These are phyloP conservation scores for Xanthoconium purpureum DNA, from an alignment of 768 basidiomycete species.

Conservation along the genomic window DNA sequence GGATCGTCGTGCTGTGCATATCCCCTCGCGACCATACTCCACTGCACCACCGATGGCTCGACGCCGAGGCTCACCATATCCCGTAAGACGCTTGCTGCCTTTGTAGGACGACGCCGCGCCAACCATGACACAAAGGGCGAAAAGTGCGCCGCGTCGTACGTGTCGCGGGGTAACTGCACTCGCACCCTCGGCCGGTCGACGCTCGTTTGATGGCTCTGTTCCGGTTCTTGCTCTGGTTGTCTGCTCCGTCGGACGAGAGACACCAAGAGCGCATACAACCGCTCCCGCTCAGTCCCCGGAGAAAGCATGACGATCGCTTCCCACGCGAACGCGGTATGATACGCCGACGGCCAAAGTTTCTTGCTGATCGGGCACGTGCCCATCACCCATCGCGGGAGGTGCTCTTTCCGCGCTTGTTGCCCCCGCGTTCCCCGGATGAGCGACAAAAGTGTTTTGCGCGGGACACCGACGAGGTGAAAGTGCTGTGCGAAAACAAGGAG, in stretches of 20 bases:
- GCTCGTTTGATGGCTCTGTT: background rate
- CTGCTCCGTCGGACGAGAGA: constrained; percentile 13
- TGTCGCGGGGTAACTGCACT: constrained; percentile 21
- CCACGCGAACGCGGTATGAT: constrained; percentile 38
- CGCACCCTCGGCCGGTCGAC: background rate
- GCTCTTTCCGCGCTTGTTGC: background rate
- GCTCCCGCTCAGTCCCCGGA: constrained; percentile 23
- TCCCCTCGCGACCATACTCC: constrained; percentile 46
- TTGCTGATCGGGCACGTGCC: background rate
- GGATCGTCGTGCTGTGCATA: constrained; percentile 43
- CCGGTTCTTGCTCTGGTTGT: background rate
- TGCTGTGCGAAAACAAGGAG: constrained; percentile 47
- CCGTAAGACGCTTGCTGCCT: constrained; percentile 40
- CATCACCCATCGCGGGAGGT: background rate
- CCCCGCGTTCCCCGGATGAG: constrained; percentile 15
- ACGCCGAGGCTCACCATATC: constrained; percentile 53
- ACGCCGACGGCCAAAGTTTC: constrained; percentile 32
- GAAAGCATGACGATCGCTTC: constrained; percentile 28
- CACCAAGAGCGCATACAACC: constrained; percentile 47
- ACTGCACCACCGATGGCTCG: constrained; percentile 44
- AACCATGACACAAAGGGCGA: constrained; percentile 50
- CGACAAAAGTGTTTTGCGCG: constrained; percentile 29
- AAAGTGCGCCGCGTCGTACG: constrained; percentile 43
- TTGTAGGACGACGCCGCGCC: constrained; percentile 26
- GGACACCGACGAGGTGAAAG: constrained; percentile 55